These are phyloP conservation scores for Citrullus amarus DNA, from an alignment of 306 rosid species.

Conservation along the genomic window DNA sequence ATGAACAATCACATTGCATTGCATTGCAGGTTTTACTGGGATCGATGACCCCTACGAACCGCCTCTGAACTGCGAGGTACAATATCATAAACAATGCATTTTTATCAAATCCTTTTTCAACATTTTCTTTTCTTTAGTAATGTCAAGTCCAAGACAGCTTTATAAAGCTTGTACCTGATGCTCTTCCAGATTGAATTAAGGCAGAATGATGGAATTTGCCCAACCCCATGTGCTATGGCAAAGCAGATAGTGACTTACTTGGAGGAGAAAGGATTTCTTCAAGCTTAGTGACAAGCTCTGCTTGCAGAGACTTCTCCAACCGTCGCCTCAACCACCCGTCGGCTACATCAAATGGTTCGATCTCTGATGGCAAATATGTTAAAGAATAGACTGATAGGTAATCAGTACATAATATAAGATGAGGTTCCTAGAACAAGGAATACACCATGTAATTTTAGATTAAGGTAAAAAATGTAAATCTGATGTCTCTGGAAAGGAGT, in stretches of 20 bases:
- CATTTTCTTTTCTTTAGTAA: background rate
- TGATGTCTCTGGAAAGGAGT: background rate
- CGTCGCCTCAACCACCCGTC: background rate
- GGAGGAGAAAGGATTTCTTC: constrained; percentile 64
- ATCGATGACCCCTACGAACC: constrained; percentile 81
- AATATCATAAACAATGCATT: background rate
- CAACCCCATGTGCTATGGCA: constrained; percentile 46
- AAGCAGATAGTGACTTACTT: constrained; percentile 50
- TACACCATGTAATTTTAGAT: constrained; percentile 1
- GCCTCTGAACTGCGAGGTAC: constrained; percentile 74
- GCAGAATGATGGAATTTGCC: constrained; percentile 41
- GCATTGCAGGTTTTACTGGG: constrained; percentile 67
- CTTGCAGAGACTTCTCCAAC: background rate
- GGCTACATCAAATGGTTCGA: background rate
- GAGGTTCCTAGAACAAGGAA: background rate
- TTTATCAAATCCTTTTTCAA: background rate
- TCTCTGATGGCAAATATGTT: background rate
- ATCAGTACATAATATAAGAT: background rate
- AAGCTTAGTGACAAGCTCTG: constrained; percentile 13
- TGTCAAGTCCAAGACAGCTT: background rate
- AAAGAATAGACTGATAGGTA: background rate
- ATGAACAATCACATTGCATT: background rate
- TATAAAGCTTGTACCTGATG: background rate
- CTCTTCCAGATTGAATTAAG: constrained; percentile 43
- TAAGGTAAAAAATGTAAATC: background rate